These are phyloP conservation scores for Mortierella sp. DNA, from an alignment of 371 early-diverging fungal genomes.

Conservation along the genomic window DNA sequence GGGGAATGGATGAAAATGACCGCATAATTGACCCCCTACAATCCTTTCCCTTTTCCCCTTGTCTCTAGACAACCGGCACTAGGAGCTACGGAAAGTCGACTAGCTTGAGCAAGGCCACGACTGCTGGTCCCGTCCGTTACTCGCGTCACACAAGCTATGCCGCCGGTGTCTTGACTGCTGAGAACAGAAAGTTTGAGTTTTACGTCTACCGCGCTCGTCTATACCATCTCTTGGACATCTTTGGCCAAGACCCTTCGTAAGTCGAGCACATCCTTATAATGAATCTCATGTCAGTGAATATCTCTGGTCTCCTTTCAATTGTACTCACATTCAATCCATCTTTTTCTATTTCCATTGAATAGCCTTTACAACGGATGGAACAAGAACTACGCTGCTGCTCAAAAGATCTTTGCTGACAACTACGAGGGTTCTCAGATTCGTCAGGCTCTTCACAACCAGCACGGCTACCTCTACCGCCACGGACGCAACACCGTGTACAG, in stretches of 20 bases:
- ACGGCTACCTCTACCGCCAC: conserved; percentile 55
- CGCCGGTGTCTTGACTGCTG: conserved; percentile 45
- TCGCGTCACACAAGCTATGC: conserved; percentile 58
- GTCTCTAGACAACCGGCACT: conserved; percentile 19
- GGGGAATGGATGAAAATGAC: not conserved
- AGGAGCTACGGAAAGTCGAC: conserved; percentile 26
- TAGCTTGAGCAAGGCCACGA: conserved; percentile 21
- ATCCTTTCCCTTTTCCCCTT: not conserved
- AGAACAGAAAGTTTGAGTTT: conserved; percentile 40
- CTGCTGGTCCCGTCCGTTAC: conserved; percentile 42
- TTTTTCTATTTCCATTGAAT: not conserved
- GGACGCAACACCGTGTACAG: conserved; percentile 32
- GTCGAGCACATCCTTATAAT: not conserved
- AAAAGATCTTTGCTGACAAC: conserved; percentile 44
- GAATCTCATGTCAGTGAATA: not conserved
- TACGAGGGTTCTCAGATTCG: conserved; percentile 48
- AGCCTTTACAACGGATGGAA: conserved; percentile 47
- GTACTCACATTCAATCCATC: not conserved
- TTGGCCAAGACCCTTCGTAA: conserved; percentile 30
- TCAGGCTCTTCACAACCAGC: conserved; percentile 50
- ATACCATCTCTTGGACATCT: conserved; percentile 42
- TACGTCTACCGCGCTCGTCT: conserved; percentile 51
- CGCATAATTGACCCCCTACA: not conserved
- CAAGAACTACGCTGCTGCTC: conserved; percentile 31
- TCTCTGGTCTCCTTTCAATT: not conserved